Evolutionary conservation across 257 asterid genomes (phyloP).

Genomic region (Fraxinus excelsior): DNA sequence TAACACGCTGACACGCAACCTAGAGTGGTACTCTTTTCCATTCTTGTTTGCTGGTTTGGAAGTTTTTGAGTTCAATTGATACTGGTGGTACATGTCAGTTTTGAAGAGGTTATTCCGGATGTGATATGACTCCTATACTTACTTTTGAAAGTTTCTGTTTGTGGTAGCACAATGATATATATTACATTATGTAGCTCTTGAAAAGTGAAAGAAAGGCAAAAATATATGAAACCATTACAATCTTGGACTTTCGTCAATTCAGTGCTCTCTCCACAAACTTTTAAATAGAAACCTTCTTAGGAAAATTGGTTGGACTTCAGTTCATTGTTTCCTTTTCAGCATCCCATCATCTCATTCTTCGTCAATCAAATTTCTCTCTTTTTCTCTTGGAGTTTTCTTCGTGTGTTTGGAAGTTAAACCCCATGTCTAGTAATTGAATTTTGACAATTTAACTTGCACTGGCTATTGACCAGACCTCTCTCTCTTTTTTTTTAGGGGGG

Average conservation of each 20-base stretch:
- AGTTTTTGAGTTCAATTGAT: neutral
- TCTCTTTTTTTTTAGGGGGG: no score
- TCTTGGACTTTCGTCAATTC: neutral
- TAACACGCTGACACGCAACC: constrained; percentile 19
- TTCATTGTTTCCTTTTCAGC: neutral
- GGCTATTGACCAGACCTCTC: neutral
- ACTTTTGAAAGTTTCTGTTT: neutral
- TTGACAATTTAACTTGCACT: neutral
- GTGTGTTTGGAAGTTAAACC: no score
- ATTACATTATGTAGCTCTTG: neutral
- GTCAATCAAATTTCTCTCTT: neutral
- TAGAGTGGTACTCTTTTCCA: neutral
- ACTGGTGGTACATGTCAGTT: constrained; percentile 1
- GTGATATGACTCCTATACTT: neutral
- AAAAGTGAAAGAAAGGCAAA: neutral
- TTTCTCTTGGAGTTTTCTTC: no score
- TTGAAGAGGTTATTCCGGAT: neutral
- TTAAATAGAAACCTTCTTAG: neutral
- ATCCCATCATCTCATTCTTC: neutral
- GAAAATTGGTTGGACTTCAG: neutral
- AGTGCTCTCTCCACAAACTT: neutral
- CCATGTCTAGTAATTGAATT: neutral
- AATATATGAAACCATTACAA: neutral
- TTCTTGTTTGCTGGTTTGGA: neutral
- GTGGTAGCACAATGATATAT: neutral